These are phyloP conservation scores for Pythium folliculosum DNA, from an alignment of 352 stramenopile species.

Conservation along the genomic window DNA sequence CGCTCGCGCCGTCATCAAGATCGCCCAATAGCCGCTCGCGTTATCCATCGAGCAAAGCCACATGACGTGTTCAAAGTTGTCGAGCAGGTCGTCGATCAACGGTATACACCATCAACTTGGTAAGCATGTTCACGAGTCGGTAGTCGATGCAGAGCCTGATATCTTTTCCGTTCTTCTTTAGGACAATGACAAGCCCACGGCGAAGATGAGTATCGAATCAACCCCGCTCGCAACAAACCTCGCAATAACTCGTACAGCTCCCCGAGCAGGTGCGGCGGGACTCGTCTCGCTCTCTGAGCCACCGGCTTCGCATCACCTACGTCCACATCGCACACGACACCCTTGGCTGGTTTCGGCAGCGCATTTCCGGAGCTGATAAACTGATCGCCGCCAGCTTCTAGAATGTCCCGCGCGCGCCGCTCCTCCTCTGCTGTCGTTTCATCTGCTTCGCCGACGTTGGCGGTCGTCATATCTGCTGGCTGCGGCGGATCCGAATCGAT, in stretches of 20 bases:
- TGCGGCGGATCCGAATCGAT: neutral
- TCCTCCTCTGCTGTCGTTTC: slow-evolving; percentile 23
- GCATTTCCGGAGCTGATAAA: slow-evolving; percentile 32
- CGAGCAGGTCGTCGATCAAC: neutral
- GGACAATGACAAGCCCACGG: slow-evolving; percentile 18
- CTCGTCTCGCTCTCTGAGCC: slow-evolving; percentile 14
- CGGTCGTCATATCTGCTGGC: slow-evolving; percentile 21
- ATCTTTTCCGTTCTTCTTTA: slow-evolving; percentile 23
- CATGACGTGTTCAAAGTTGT: neutral
- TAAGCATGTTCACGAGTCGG: slow-evolving; percentile 8
- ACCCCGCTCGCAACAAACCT: slow-evolving; percentile 17
- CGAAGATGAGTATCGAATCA: slow-evolving; percentile 17
- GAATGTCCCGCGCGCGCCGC: slow-evolving; percentile 3
- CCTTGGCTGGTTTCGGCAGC: slow-evolving; percentile 9
- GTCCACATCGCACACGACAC: slow-evolving; percentile 29
- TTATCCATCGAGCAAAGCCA: no score
- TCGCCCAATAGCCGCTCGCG: no score
- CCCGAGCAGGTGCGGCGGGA: slow-evolving; percentile 19
- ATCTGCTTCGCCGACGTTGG: slow-evolving; percentile 16
- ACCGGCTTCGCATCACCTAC: slow-evolving; percentile 19
- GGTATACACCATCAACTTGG: slow-evolving; percentile 15
- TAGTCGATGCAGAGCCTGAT: slow-evolving; percentile 22
- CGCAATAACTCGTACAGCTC: slow-evolving; percentile 30
- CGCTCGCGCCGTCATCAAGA: no score
- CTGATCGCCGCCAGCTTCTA: slow-evolving; percentile 10